phyloP scores from a whole-genome alignment of 495 filamentous ascomycete genomes.

The Platismatia glauca region DNA sequence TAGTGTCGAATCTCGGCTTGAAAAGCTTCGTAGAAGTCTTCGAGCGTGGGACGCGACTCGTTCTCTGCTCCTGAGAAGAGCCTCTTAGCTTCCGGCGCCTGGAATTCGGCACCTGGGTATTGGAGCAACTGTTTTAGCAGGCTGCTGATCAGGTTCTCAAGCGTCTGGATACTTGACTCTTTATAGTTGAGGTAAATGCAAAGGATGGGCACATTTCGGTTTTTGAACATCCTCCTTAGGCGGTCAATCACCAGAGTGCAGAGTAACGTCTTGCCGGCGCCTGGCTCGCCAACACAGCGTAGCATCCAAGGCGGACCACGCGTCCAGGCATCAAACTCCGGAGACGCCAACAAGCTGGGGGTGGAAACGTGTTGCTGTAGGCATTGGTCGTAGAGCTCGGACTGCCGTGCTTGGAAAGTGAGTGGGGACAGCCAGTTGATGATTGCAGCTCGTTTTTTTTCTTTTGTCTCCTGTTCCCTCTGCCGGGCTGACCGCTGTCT shows the following conservation, averaged over 20 bases:
- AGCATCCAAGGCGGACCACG: neutral
- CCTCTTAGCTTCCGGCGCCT: conserved; percentile 10
- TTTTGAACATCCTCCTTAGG: conserved; percentile 7
- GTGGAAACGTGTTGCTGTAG: conserved; percentile 5
- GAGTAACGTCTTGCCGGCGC: conserved; percentile 5
- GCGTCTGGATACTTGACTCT: conserved; percentile 17
- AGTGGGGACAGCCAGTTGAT: conserved; percentile 9
- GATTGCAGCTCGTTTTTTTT: conserved; percentile 1
- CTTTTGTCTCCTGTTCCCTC: neutral
- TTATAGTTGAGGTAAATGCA: conserved; percentile 27
- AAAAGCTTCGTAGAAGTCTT: conserved; percentile 14
- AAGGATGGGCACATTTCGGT: conserved; percentile 19
- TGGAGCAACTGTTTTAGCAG: conserved; percentile 28
- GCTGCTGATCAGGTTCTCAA: conserved; percentile 22
- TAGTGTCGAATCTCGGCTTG: conserved; percentile 5
- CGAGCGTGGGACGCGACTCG: conserved; percentile 10
- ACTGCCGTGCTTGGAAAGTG: conserved; percentile 1
- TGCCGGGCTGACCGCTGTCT: neutral
- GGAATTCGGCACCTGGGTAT: conserved; percentile 8
- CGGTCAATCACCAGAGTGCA: conserved; percentile 16
- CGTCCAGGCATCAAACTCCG: neutral
- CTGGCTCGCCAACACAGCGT: conserved; percentile 2
- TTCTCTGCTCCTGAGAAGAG: conserved; percentile 17
- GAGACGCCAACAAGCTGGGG: neutral
- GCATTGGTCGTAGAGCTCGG: conserved; percentile 6